phyloP scores from a whole-genome alignment of 306 rosid species.

The Abrus precatorius region DNA sequence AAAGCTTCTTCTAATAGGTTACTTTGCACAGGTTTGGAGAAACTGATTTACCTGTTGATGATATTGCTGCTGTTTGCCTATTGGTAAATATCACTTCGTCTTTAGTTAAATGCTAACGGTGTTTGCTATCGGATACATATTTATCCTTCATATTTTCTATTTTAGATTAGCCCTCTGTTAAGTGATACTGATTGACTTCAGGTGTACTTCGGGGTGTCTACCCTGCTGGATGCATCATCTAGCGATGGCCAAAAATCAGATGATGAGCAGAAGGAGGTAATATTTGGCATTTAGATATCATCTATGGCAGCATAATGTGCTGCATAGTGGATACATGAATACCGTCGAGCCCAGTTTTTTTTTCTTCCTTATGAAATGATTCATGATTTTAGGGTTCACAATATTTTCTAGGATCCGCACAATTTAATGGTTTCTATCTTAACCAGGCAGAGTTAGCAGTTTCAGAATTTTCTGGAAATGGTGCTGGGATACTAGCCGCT shows the following conservation, averaged over 20 bases:
- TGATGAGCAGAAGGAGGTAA: constrained; percentile 98
- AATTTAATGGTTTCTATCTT: constrained; percentile 52
- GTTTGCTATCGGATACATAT: constrained; percentile 31
- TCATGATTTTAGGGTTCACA: neutral
- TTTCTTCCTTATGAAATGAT: constrained; percentile 33
- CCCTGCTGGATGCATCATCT: constrained; percentile 89
- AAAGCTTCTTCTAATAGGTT: constrained; percentile 38
- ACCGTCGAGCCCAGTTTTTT: neutral
- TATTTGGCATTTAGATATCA: constrained; percentile 35
- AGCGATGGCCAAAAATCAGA: constrained; percentile 80
- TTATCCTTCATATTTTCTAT: constrained; percentile 24
- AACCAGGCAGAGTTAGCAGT: constrained; percentile 96
- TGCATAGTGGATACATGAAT: constrained; percentile 28
- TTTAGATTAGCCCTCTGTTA: constrained; percentile 31
- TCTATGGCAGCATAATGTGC: constrained; percentile 27
- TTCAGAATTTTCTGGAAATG: constrained; percentile 87
- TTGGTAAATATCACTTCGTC: constrained; percentile 65
- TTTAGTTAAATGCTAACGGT: constrained; percentile 34
- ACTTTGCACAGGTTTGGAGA: constrained; percentile 82
- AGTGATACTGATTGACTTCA: constrained; percentile 48
- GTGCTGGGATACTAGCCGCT: constrained; percentile 85
- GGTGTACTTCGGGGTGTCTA: constrained; percentile 97
- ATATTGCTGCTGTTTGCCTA: constrained; percentile 89
- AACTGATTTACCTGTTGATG: constrained; percentile 93
- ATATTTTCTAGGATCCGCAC: constrained; percentile 19